These are phyloP conservation scores for Lanmaoa rubissima DNA, from an alignment of 768 basidiomycete species.

Conservation along the genomic window DNA sequence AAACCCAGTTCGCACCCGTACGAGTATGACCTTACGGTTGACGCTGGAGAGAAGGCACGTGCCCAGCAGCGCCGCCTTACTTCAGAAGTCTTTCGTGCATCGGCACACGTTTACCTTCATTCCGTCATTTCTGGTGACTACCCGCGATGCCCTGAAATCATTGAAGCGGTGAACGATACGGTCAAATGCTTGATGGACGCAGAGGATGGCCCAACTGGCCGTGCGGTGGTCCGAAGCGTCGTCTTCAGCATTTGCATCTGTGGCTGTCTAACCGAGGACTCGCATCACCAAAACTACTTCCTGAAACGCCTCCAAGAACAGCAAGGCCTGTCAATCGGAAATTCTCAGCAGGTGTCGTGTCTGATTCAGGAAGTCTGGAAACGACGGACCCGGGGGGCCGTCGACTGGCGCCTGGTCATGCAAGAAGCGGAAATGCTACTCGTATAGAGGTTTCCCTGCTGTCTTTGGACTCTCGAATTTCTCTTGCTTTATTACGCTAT, in stretches of 20 bases:
- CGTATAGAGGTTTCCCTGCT: slow-evolving; percentile 39
- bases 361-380: slow-evolving; percentile 64
- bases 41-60: slow-evolving; percentile 4
- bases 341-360: slow-evolving; percentile 51
- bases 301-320: slow-evolving; percentile 48
- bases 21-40: background rate
- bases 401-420: slow-evolving; percentile 65
- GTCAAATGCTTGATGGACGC: slow-evolving; percentile 45
- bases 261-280: slow-evolving; percentile 63
- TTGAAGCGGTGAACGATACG: slow-evolving; percentile 50
- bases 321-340: slow-evolving; percentile 57
- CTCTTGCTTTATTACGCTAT: slow-evolving; percentile 3
- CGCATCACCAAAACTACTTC: slow-evolving; percentile 42
- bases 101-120: slow-evolving; percentile 72
- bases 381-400: slow-evolving; percentile 37
- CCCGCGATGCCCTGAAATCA: slow-evolving; percentile 65
- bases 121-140: slow-evolving; percentile 73
- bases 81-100: slow-evolving; percentile 68
- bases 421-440: slow-evolving; percentile 52
- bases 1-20: slow-evolving; percentile 11
- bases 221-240: slow-evolving; percentile 69
- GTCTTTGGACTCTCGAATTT: background rate
- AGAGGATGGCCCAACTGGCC: slow-evolving; percentile 37
- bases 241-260: slow-evolving; percentile 77
- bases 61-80: slow-evolving; percentile 43